These are phyloP conservation scores for Debaryomyces castellii DNA, from an alignment of 805 yeast genomes.

Conservation along the genomic window DNA sequence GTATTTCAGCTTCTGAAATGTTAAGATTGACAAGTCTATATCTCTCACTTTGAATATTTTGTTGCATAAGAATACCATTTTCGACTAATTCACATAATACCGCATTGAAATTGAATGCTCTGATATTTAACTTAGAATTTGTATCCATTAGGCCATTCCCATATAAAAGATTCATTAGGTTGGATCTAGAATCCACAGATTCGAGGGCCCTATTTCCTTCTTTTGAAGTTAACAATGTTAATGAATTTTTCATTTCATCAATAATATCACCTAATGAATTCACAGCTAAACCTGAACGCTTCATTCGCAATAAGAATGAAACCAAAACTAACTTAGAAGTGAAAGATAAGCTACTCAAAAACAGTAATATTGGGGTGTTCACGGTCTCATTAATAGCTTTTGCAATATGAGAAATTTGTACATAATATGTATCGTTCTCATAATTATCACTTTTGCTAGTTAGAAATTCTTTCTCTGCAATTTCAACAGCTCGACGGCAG, in stretches of 20 bases:
- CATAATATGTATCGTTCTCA: slow-evolving; percentile 43
- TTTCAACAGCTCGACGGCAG: slow-evolving; percentile 84
- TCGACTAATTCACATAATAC: slow-evolving; percentile 72
- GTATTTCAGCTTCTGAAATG: slow-evolving; percentile 69
- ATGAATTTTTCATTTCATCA: slow-evolving; percentile 66
- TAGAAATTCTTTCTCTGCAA: slow-evolving; percentile 68
- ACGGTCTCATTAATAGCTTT: slow-evolving; percentile 79
- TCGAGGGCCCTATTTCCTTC: slow-evolving; percentile 17
- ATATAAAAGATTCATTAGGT: slow-evolving; percentile 25
- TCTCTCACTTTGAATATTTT: slow-evolving; percentile 67
- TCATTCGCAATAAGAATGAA: slow-evolving; percentile 60
- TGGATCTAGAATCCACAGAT: slow-evolving; percentile 12
- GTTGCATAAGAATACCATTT: slow-evolving; percentile 72
- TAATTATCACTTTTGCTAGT: slow-evolving; percentile 12
- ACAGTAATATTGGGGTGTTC: slow-evolving; percentile 66
- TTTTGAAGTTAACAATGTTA: slow-evolving; percentile 39
- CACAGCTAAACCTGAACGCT: slow-evolving; percentile 71
- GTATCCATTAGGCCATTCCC: slow-evolving; percentile 18
- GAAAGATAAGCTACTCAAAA: slow-evolving; percentile 59
- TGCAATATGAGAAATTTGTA: slow-evolving; percentile 72
- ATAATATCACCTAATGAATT: slow-evolving; percentile 71
- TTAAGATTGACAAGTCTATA: slow-evolving; percentile 61
- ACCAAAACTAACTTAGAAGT: slow-evolving; percentile 71
- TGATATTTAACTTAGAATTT: slow-evolving; percentile 27
- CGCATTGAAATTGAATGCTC: slow-evolving; percentile 60